A percentile compares a stretch with the other conserved stretches of the same genome.
Evolutionary conservation across 331 rosid species (phyloP).

Genomic region (Erythrophleum ivorense): DNA sequence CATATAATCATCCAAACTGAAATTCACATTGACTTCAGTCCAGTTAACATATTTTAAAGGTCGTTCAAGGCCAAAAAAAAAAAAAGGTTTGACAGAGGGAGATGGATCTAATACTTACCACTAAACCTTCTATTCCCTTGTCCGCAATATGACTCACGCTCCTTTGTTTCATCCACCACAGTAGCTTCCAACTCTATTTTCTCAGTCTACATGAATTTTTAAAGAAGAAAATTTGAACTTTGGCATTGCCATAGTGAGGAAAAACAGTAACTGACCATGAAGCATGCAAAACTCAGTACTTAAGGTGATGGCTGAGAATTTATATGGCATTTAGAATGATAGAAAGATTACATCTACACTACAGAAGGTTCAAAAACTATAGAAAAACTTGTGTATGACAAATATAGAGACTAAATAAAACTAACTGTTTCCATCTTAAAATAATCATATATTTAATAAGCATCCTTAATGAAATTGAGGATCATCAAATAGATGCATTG

Average conservation of each 20-base stretch:
- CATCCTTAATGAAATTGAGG: conserved; percentile 19
- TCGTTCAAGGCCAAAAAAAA: conserved; percentile 9
- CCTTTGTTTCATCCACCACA: conserved; percentile 99
- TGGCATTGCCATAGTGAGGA: not conserved
- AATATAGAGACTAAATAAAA: conserved; percentile 25
- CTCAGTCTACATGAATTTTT: conserved; percentile 70
- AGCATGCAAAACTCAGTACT: not conserved
- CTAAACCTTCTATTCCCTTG: conserved; percentile 92
- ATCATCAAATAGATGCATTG: conserved; percentile 15
- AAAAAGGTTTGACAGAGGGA: not conserved
- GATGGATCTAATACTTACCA: conserved; percentile 65
- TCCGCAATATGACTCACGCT: conserved; percentile 89
- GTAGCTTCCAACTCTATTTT: conserved; percentile 98
- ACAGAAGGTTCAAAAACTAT: conserved; percentile 10
- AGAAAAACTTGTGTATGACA: conserved; percentile 16
- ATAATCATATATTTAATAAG: conserved; percentile 23
- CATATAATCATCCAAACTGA: conserved; percentile 24
- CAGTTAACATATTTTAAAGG: conserved; percentile 12
- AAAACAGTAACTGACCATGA: not conserved
- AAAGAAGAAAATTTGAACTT: conserved; percentile 35
- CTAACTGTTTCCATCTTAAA: conserved; percentile 10
- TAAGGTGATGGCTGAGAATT: not conserved
- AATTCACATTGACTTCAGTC: conserved; percentile 8
- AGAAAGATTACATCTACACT: not conserved
- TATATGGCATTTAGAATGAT: not conserved